phyloP scores from a whole-genome alignment of 805 yeast species.

The Nakazawaea pomicola region DNA sequence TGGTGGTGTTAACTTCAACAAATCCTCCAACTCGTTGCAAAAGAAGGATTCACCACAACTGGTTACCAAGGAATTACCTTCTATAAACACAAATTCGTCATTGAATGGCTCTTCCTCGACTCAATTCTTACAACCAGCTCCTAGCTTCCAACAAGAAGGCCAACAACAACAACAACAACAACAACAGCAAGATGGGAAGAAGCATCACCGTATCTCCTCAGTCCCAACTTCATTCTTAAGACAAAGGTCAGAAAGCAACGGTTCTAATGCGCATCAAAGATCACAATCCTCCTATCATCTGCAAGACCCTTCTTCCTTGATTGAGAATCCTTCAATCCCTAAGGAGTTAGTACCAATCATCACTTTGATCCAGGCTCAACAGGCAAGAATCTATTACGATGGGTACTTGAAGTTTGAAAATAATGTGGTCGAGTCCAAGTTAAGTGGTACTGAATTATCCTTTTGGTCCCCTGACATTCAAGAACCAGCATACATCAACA shows the following conservation, averaged over 20 bases:
- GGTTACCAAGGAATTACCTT: too few relatives aligned
- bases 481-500: slow-evolving; percentile 36
- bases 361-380: slow-evolving; percentile 66
- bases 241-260: slow-evolving; percentile 16
- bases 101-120: not conserved
- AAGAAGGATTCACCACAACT: too few relatives aligned
- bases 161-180: not conserved
- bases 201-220: slow-evolving; percentile 20
- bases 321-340: slow-evolving; percentile 32
- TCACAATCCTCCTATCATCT: slow-evolving; percentile 11
- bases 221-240: slow-evolving; percentile 26
- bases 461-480: slow-evolving; percentile 37
- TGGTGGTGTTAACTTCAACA: too few relatives aligned
- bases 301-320: slow-evolving; percentile 14
- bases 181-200: not conserved
- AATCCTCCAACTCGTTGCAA: too few relatives aligned
- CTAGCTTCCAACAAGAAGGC: slow-evolving; percentile 15
- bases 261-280: not conserved
- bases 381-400: slow-evolving; percentile 55
- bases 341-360: slow-evolving; percentile 69
- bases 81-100: too few relatives aligned
- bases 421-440: slow-evolving; percentile 22
- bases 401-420: slow-evolving; percentile 39
- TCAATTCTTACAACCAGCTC: slow-evolving; percentile 3
- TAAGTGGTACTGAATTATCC: slow-evolving; percentile 50